Evolutionary conservation across 2,329 filamentous ascomycete species (phyloP).

Genomic region (Calonectria pauciramosa): DNA sequence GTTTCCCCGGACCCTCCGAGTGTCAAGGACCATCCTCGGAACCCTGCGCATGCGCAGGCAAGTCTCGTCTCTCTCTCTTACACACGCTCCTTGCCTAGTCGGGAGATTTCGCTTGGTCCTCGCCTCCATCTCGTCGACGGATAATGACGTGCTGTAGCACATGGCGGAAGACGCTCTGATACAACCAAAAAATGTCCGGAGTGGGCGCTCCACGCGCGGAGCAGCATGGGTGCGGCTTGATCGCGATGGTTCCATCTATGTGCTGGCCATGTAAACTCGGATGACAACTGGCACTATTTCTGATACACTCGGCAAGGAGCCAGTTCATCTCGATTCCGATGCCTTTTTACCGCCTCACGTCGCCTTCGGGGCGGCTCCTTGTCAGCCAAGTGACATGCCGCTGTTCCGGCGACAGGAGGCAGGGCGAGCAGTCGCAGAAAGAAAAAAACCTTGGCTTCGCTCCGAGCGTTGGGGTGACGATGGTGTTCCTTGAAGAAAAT

Average conservation of each 20-base stretch:
- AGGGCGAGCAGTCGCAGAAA: neutral
- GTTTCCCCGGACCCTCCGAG: slow-evolving; percentile 32
- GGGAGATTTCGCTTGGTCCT: slow-evolving; percentile 6
- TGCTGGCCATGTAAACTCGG: slow-evolving; percentile 6
- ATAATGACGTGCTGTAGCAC: slow-evolving; percentile 9
- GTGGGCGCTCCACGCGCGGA: neutral
- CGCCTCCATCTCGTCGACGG: neutral
- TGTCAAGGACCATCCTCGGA: slow-evolving; percentile 28
- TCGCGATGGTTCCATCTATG: neutral
- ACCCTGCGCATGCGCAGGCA: slow-evolving; percentile 16
- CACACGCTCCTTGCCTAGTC: neutral
- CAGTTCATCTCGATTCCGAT: slow-evolving; percentile 22
- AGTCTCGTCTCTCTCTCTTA: slow-evolving; percentile 10
- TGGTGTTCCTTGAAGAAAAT: slow-evolving; percentile 4
- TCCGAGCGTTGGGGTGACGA: neutral
- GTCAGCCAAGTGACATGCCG: slow-evolving; percentile 12
- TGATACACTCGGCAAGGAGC: slow-evolving; percentile 18
- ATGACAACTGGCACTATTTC: slow-evolving; percentile 8
- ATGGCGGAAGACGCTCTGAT: slow-evolving; percentile 1
- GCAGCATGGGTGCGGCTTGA: neutral
- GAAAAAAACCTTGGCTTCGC: neutral
- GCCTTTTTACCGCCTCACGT: slow-evolving; percentile 2
- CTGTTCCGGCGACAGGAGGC: neutral
- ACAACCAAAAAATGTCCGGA: neutral
- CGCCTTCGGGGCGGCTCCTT: slow-evolving; percentile 16